Evolutionary conservation across 306 rosid genomes (phyloP), one percentile per base, ranked within the genome.

Genomic region (Dryas octopetala): DNA sequence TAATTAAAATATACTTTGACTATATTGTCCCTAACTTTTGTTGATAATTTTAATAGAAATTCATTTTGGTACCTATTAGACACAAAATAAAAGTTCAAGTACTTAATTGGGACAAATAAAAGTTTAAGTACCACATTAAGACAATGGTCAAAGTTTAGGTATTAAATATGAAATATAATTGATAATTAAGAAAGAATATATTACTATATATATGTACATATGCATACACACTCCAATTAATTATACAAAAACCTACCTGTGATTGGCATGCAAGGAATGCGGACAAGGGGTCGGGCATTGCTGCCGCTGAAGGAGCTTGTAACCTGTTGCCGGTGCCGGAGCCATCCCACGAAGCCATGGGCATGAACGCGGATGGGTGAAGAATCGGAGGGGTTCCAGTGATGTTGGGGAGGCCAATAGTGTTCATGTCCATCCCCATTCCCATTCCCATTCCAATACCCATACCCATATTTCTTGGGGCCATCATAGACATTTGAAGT

Each of bases 401-500:
- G 8, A 89, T 76, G 74, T 82, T 90, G 71, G 88, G 49, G 32
- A 89, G 85, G 47, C 69, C 79, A 62, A 81, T 70, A 6, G 86
- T 16, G 66, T 83, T 85, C 84, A 94, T 90, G 47, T 87, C 94
- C 85, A 92, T 80, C 0, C 88, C 90, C 79, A 87, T 79, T 0
- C 90, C 88, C 87, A 86, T 72, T 0, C 91, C 94, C 86, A 88
- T 82, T 0, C 95, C 93, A 85, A 85, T 88, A 0, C 88, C 83
- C 73, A 83, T 73, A 5, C 84, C 93, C 88, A 91, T 86, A 3
- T 87, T 88, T 87, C 88, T 88, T 8, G 87, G 88, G 49, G 80
- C 71, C 97, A 86, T 89, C 88, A 89, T 89, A 3, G 97, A 84
- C 99, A 94, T 87, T 50, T 90, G 97, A 74, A 91, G 88, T 28